A percentile compares a stretch with the other conserved stretches of the same genome.
Conservation (phyloP, 2,329 filamentous ascomycete genomes). For the Colletotrichum liriopes region DNA sequence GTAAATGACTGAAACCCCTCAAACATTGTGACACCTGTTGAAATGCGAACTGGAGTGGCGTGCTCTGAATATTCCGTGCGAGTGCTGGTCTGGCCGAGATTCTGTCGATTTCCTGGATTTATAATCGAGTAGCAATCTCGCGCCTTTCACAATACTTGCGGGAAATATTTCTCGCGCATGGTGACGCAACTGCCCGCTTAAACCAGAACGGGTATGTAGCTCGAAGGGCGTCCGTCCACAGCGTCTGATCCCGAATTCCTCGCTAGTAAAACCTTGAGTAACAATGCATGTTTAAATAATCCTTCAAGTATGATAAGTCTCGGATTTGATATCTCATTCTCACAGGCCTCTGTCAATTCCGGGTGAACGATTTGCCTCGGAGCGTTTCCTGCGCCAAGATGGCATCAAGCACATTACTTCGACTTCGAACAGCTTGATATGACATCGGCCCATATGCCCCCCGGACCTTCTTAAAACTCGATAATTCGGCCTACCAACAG, state of each 20-base stretch:
- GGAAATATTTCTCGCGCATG: conserved; percentile 16
- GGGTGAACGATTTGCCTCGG: neutral
- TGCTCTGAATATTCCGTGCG: neutral
- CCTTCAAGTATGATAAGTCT: too few species aligned
- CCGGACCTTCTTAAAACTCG: neutral
- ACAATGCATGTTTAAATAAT: too few species aligned
- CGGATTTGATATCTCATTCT: too few species aligned
- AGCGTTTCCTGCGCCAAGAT: neutral
- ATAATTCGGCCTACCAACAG: neutral
- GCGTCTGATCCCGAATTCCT: neutral
- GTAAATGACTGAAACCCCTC: conserved; percentile 56
- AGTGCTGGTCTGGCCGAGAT: neutral
- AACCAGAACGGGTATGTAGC: neutral
- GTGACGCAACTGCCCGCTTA: conserved; percentile 8
- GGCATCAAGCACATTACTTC: neutral
- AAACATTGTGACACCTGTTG: conserved; percentile 46
- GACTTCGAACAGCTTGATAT: neutral
- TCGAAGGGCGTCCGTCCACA: neutral
- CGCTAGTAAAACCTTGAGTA: neutral
- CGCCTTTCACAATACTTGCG: conserved; percentile 17
- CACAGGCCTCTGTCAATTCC: neutral
- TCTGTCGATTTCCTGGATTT: neutral
- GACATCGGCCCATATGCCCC: neutral
- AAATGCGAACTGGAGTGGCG: neutral
- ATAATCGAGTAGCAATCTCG: neutral